Conservation (phyloP, 2,329 filamentous ascomycete species). For the Cladophialophora bantiana region DNA sequence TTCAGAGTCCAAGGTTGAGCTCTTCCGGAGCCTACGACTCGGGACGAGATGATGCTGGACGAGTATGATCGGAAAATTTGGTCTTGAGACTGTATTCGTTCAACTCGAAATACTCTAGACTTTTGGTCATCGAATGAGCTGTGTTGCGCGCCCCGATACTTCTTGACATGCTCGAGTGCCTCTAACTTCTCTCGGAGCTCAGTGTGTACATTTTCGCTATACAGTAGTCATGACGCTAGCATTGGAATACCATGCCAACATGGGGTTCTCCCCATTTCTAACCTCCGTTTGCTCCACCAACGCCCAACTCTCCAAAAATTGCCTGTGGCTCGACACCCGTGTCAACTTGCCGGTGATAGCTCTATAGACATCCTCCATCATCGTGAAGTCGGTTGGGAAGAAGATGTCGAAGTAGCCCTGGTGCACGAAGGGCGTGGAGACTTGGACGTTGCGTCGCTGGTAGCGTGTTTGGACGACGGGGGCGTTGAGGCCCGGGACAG, state of each 20-base stretch:
- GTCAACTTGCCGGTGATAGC: conserved; percentile 93
- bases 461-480: conserved; percentile 97
- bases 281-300: conserved; percentile 90
- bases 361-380: conserved; percentile 90
- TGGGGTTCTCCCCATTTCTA: conserved; percentile 87
- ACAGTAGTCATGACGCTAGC: conserved; percentile 90
- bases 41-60: background rate
- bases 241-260: conserved; percentile 94
- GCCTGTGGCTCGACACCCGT: conserved; percentile 81
- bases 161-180: background rate
- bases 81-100: background rate
- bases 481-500: conserved; percentile 83
- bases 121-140: background rate
- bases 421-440: conserved; percentile 89
- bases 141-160: background rate
- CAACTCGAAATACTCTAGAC: background rate
- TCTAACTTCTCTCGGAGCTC: background rate
- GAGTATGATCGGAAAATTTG: background rate
- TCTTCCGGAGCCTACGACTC: background rate
- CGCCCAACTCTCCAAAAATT: conserved; percentile 90
- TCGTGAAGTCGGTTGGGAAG: conserved; percentile 93
- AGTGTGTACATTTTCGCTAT: conserved; percentile 5
- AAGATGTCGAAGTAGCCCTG: conserved; percentile 99
- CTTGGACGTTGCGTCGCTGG: conserved; percentile 83
- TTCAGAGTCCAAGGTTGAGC: conserved; percentile 69